Evolutionary conservation across 805 yeast species (phyloP), one percentile per base, ranked within the genome.

Genomic region (Candida pseudofarinosa): DNA sequence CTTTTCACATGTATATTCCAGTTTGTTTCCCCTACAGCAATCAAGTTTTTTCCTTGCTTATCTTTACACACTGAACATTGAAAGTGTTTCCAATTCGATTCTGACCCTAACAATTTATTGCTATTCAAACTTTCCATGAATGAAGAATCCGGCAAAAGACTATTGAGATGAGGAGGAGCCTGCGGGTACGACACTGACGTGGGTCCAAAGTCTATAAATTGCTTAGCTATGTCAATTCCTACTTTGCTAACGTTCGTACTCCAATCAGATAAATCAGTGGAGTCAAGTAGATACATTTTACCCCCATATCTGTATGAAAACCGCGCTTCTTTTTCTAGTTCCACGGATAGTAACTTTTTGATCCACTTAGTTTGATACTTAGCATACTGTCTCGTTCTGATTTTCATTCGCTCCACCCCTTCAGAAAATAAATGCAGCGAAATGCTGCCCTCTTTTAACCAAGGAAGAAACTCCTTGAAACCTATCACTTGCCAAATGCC

Each of bases 401-500:
- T 64, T 58, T 91, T 90, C 98, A 93, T 93, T 28, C 79, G 71
- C 10, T 79, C 84, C 2, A 83, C 65, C 7, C 91, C 80, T 3
- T 63, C 67, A 3, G 57, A 57, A 40, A 75, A 73, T 13, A 50
- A 39, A 3, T 53, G 46, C 4, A 53, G 51, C 4, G 47, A 48
- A 7, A 31, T 19, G 35, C 34, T 47, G 41, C 53, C 52, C 15
- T 15, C 12, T 12, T 32, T 31, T 18, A 80, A 52, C 85, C 85
- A 88, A 1, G 95, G 91, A 31, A 87, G 56, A 56, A 88, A 88
- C 55, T 88, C 96, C 58, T 88, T 87, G 63, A 87, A 93, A 1
- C 98, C 98, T 54, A 91, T 87, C 1, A 87, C 96, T 64, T 93
- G 98, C 89, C 89, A 89, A 0, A 91, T 76, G 2, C 98, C 98